Percentiles rank a stretch among this genome's conserved stretches.
Conservation (phyloP, 495 filamentous ascomycete species). For the Gamarada debralockiae region DNA sequence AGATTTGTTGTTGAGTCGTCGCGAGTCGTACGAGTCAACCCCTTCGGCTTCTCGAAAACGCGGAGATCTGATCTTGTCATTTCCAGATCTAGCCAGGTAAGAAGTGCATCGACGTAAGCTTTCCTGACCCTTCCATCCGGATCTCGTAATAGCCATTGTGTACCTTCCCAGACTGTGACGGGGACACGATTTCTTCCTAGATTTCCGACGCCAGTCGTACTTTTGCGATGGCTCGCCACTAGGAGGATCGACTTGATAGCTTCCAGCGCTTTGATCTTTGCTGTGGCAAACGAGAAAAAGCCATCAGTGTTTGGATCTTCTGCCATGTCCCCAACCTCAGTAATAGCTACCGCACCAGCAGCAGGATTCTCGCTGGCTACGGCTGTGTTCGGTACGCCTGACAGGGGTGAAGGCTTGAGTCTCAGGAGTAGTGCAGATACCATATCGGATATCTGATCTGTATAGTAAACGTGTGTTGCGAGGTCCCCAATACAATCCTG, state of each 20-base stretch:
- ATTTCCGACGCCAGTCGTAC: conserved; percentile 53
- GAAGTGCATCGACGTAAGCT: conserved; percentile 77
- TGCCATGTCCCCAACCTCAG: conserved; percentile 15
- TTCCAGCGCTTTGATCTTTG: conserved; percentile 71
- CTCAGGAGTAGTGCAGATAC: conserved; percentile 71
- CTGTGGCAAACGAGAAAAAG: conserved; percentile 70
- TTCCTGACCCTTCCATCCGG: conserved; percentile 69
- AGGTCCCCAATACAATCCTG: conserved; percentile 77
- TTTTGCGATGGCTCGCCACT: conserved; percentile 66
- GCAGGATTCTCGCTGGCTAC: conserved; percentile 40
- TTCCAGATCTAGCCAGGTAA: conserved; percentile 79
- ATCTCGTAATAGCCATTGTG: conserved; percentile 83
- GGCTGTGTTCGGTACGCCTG: conserved; percentile 32
- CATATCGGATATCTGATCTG: conserved; percentile 91
- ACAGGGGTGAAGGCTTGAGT: conserved; percentile 57
- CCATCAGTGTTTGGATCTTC: conserved; percentile 44
- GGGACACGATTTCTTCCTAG: conserved; percentile 70
- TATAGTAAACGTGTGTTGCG: conserved; percentile 92
- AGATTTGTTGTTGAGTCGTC: conserved; percentile 30
- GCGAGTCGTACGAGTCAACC: conserved; percentile 21
- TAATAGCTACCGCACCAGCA: conserved; percentile 25
- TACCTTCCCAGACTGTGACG: conserved; percentile 83
- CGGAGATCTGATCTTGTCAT: conserved; percentile 64
- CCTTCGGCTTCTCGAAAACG: conserved; percentile 49
- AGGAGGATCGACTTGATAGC: conserved; percentile 75